Percentiles rank a stretch among this genome's conserved stretches.
phyloP scores from a whole-genome alignment of 1,139 yeast species.

The Sugiyamaella pinicola region DNA sequence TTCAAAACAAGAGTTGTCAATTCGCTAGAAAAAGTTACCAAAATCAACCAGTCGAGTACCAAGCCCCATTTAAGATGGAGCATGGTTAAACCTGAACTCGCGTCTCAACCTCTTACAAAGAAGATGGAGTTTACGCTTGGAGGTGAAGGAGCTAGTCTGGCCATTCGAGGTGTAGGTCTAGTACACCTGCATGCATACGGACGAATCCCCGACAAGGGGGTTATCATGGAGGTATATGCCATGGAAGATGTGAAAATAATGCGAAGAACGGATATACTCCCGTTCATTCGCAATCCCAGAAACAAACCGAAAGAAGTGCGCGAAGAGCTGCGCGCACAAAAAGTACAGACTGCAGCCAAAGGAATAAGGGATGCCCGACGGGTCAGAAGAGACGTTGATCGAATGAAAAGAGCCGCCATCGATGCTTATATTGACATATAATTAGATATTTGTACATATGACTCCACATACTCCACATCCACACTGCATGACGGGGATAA shows the following conservation, averaged over 20 bases:
- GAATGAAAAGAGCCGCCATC: not conserved
- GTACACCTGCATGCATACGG: slow-evolving; percentile 69
- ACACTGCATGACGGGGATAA: no score
- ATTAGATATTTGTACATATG: slow-evolving; percentile 5
- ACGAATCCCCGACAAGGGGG: slow-evolving; percentile 44
- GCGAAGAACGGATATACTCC: slow-evolving; percentile 41
- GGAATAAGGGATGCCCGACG: no score
- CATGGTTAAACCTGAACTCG: slow-evolving; percentile 31
- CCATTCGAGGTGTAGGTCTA: slow-evolving; percentile 69
- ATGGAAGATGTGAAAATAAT: slow-evolving; percentile 48
- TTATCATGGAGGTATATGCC: slow-evolving; percentile 50
- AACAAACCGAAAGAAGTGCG: not conserved
- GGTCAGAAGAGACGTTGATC: no score
- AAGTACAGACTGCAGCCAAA: not conserved
- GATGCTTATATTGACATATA: slow-evolving; percentile 6
- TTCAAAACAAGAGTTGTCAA: slow-evolving; percentile 20
- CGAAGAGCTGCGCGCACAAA: not conserved
- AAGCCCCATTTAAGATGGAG: slow-evolving; percentile 31
- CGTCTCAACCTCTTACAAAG: slow-evolving; percentile 23
- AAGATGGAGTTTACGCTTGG: slow-evolving; percentile 40
- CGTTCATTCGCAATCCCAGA: slow-evolving; percentile 29
- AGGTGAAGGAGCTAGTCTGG: slow-evolving; percentile 65
- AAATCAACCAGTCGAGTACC: slow-evolving; percentile 37
- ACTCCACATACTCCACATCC: no score
- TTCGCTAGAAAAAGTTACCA: slow-evolving; percentile 36